Percentiles rank a stretch among this genome's conserved stretches.
These are phyloP conservation scores for Roridomyces roridus DNA, from an alignment of 768 basidiomycete species.

Conservation along the genomic window DNA sequence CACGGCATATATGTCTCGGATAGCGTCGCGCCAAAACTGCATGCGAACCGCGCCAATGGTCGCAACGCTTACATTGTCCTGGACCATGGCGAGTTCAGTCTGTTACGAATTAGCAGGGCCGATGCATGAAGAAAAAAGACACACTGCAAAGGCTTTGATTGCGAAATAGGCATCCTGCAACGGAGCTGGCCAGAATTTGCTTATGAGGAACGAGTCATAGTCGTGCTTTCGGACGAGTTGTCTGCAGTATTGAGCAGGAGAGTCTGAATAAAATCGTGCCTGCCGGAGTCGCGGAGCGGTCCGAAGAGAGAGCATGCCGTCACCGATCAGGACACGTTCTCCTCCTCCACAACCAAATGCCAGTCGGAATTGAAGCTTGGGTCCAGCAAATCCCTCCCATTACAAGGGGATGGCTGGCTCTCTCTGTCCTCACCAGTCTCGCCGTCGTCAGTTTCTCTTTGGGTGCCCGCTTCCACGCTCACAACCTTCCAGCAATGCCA, in stretches of 20 bases:
- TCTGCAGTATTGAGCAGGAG: conserved; percentile 67
- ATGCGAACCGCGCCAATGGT: conserved; percentile 83
- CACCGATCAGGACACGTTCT: too few relatives aligned
- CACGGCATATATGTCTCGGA: conserved; percentile 72
- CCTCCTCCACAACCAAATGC: conserved; percentile 50
- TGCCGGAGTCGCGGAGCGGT: too few relatives aligned
- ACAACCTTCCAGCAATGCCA: conserved; percentile 79
- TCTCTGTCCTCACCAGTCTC: conserved; percentile 80
- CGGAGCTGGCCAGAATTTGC: conserved; percentile 75
- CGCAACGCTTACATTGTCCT: conserved; percentile 76
- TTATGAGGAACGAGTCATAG: conserved; percentile 78
- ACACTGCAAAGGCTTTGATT: conserved; percentile 82
- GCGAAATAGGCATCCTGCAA: conserved; percentile 75
- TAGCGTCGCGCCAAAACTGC: conserved; percentile 87
- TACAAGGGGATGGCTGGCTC: conserved; percentile 83
- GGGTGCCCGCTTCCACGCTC: conserved; percentile 32
- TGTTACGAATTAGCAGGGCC: not conserved
- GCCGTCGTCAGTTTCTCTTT: conserved; percentile 65
- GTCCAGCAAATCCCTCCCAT: conserved; percentile 91
- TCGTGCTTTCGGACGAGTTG: conserved; percentile 79
- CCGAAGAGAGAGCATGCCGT: not conserved
- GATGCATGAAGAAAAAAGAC: conserved; percentile 34
- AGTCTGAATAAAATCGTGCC: not conserved
- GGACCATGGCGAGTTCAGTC: conserved; percentile 76
- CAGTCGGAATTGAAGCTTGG: conserved; percentile 90